Evolutionary conservation across 2,329 filamentous ascomycete genomes (phyloP), one percentile per base, ranked within the genome.

Genomic region (Cladosporium sp.): DNA sequence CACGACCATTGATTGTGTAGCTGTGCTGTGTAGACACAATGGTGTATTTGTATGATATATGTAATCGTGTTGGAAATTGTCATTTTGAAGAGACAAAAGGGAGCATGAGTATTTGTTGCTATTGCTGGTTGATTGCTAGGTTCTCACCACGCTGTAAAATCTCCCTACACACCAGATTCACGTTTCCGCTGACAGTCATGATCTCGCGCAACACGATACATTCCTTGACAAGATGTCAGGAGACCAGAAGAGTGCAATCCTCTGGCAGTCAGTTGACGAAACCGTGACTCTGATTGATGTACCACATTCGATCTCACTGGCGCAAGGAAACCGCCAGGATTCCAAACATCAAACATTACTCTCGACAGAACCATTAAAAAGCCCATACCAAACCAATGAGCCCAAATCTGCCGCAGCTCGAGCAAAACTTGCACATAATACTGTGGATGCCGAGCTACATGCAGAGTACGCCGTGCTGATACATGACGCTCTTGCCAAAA

Each of bases 221-320:
- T 5, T 9, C 22, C 22, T 5, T 27, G 22, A 27, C 22, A 27
- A 4, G 4, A 27, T 27, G 22, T 4, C 22, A 27, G 22, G 22
- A 4, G 22, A 5, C 22, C 9, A 4, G 22, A 27, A 5, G 22
- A 22, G 38, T n/a, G 41, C 67, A 18, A 73, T 84, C 18, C 64
- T 85, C 35, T 84, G 78, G 66, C 71, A 76, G 52, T 81, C 75
- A 55, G 58, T 65, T 2, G 68, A 72, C 3, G 61, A 68, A 42
- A 72, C 76, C 39, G 67, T 84, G 47, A 71, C 80, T 18, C 64
- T 89, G 20, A 65, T 90, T 45, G 86, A 91, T 60, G 78, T 89
- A 39, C 85, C 86, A 19, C 71, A 74, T 15, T 87, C 86, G 1
- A 78, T 90, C 33, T 82, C 86, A 56, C 73, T 80, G 53, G 80